Conservation (phyloP, 345 rosid species). For the Eucalyptus cloeziana region DNA sequence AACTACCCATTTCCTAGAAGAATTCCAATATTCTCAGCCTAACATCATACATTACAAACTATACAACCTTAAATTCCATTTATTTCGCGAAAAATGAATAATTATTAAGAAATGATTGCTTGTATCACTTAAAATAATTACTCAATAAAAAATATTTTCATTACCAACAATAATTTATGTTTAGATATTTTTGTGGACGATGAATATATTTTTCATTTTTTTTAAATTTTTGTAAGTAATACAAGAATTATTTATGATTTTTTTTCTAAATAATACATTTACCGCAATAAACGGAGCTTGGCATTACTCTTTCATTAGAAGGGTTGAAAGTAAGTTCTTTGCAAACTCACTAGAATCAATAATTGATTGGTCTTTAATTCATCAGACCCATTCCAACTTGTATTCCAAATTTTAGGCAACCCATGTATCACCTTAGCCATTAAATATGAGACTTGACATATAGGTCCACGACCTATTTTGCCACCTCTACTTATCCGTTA, state of each 20-base stretch:
- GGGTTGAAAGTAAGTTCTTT: background rate
- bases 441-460: background rate
- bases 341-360: background rate
- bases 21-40: background rate
- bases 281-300: too few relatives aligned
- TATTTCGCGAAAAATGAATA: accelerated
- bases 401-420: background rate
- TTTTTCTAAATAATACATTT: background rate
- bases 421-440: background rate
- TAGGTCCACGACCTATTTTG: background rate
- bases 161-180: too few relatives aligned
- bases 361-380: background rate
- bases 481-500: background rate
- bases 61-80: too few relatives aligned
- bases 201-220: too few relatives aligned
- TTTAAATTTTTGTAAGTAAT: too few relatives aligned
- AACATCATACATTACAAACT: background rate
- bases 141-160: too few relatives aligned
- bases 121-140: too few relatives aligned
- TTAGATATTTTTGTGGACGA: too few relatives aligned
- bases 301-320: background rate
- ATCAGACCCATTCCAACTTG: background rate
- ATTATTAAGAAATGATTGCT: too few relatives aligned
- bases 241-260: too few relatives aligned
- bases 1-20: background rate